Percentiles rank a stretch among this genome's conserved stretches.
Evolutionary conservation across 2,329 filamentous ascomycete genomes (phyloP).

Genomic region (Diaporthe nobilis): DNA sequence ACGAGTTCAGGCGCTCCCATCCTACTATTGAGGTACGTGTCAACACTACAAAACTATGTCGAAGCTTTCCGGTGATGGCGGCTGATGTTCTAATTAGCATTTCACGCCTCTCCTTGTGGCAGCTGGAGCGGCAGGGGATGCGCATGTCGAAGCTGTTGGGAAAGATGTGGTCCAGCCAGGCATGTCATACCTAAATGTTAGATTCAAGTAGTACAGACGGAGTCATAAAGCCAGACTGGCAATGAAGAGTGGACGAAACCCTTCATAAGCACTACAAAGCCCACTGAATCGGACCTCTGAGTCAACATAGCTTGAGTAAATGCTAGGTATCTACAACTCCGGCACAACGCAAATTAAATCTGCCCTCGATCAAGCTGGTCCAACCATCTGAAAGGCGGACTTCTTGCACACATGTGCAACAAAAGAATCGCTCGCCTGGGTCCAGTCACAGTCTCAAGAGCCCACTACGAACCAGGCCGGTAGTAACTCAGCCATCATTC

Average conservation of each 20-base stretch:
- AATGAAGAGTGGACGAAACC: background rate
- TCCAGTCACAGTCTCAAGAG: too few relatives aligned
- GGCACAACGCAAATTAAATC: too few relatives aligned
- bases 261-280: background rate
- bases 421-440: fast-evolving
- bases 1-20: background rate
- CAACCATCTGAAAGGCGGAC: background rate
- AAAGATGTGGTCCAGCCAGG: background rate
- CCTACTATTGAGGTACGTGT: background rate
- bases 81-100: too few relatives aligned
- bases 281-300: background rate
- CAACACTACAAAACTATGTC: background rate
- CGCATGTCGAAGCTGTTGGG: background rate
- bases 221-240: background rate
- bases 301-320: background rate
- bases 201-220: background rate
- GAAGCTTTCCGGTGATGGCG: too few relatives aligned
- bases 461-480: fast-evolving
- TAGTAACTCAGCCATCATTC: background rate
- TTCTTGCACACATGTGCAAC: background rate
- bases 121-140: background rate
- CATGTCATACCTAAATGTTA: background rate
- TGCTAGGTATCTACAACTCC: too few relatives aligned
- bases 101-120: background rate
- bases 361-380: background rate